Evolutionary conservation across 306 rosid species (phyloP), one percentile per base, ranked within the genome.

Genomic region (Glycine latifolia): DNA sequence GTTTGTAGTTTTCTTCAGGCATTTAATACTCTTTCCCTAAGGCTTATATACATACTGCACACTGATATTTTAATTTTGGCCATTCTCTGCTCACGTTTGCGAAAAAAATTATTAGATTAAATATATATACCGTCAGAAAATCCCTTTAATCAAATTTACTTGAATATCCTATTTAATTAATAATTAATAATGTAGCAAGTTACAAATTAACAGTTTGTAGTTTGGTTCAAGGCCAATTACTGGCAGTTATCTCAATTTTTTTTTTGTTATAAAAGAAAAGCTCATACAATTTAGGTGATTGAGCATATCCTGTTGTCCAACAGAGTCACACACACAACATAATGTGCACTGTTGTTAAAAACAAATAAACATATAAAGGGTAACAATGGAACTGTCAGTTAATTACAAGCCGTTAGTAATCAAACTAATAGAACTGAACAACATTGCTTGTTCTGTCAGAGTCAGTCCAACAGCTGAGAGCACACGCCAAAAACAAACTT

Each of bases 401-500:
- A 86, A 88, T 80, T 88, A 87, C 93, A 89, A 84, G 89, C 88
- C 67, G 89, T 90, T 81, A 94, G 91, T 82, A 79, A 84, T 79
- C 78, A 79, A 89, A 88, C 81, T 80, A 87, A 77, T 86, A 79
- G 65, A 81, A 79, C 61, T 79, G 54, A 84, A 87, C 49, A 85
- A 66, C 92, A 65, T 63, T 76, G 81, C 84, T 81, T 73, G 82
- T 84, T 84, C 67, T 71, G 89, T 86, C 82, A 86, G 93, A 86
- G 93, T 85, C 72, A 81, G 80, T 91, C 91, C 89, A 80, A 90
- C 97, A 90, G 90, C 86, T 63, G 94, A 60, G 73, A 91, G 92
- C 93, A 89, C 89, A 88, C 87, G 78, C 85, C 92, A 85, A 81
- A 88, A 79, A 53, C 86, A 87, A 82, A 87, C 82, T 80, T 81